Percentiles rank a stretch among this genome's conserved stretches.
These are phyloP conservation scores for Carpinus viminea DNA, from an alignment of 306 rosid genomes.

Conservation along the genomic window DNA sequence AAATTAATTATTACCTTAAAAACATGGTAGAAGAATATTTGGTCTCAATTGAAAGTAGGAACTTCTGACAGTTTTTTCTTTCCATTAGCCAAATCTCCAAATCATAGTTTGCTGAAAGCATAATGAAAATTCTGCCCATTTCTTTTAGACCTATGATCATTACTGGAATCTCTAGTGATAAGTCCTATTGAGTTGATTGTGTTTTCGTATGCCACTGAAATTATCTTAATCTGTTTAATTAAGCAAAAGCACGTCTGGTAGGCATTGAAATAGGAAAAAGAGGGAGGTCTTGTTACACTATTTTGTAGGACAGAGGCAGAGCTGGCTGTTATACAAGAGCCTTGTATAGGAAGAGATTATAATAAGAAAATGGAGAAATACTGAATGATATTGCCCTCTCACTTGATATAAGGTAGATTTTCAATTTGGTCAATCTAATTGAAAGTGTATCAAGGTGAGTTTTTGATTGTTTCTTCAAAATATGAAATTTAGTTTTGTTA, in stretches of 20 bases:
- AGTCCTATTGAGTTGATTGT: background rate
- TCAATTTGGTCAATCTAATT: background rate
- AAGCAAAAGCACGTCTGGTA: background rate
- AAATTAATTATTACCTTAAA: background rate
- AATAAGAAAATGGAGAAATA: background rate
- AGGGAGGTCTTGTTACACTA: background rate
- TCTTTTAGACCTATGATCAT: background rate
- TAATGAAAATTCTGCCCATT: background rate
- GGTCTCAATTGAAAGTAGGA: background rate
- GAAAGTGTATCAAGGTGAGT: background rate
- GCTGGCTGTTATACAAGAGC: background rate
- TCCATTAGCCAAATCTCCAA: background rate
- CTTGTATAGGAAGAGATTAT: background rate
- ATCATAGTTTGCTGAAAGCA: background rate
- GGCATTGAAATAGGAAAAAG: slow-evolving; percentile 6
- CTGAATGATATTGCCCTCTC: background rate
- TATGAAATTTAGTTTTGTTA: background rate
- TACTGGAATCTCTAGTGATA: background rate
- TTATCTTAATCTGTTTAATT: background rate
- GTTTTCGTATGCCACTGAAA: background rate
- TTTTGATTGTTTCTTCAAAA: background rate
- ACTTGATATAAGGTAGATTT: background rate
- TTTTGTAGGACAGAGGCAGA: background rate
- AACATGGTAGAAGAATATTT: background rate
- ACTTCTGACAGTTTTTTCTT: background rate